Conservation (phyloP, 1,284 basidiomycete genomes). For the Coniferiporia sulphurascens region DNA sequence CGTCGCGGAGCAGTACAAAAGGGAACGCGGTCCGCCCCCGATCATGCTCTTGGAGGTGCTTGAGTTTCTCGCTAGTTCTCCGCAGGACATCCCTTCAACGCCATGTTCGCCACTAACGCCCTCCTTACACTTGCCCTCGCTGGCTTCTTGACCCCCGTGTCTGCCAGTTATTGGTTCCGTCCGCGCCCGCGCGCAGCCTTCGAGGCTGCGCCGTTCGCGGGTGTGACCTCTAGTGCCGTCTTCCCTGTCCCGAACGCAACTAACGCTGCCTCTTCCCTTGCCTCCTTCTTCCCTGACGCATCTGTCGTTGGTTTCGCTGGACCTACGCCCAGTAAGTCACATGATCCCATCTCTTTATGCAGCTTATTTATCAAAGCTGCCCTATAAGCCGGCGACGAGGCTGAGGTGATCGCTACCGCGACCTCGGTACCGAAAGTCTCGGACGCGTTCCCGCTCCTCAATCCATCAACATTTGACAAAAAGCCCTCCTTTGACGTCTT, state of each 20-base stretch:
- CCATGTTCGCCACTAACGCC: no score
- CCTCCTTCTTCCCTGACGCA: constrained; percentile 37
- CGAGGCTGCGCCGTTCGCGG: constrained; percentile 30
- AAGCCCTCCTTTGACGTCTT: constrained; percentile 39
- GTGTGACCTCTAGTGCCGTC: constrained; percentile 29
- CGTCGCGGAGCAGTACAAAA: no score
- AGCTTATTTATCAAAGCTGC: background rate
- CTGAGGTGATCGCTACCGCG: constrained; percentile 43
- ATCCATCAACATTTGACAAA: constrained; percentile 34
- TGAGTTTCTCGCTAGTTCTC: no score
- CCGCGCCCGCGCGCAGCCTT: background rate
- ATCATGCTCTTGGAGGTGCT: no score
- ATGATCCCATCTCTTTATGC: background rate
- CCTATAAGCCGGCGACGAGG: constrained; percentile 42
- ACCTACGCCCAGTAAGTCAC: constrained; percentile 35
- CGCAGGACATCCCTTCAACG: no score
- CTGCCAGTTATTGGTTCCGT: background rate
- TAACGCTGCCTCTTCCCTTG: constrained; percentile 22
- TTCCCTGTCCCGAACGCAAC: constrained; percentile 31
- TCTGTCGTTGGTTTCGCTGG: constrained; percentile 43
- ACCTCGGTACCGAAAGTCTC: constrained; percentile 35
- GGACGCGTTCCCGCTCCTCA: constrained; percentile 33
- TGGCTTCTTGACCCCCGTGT: background rate
- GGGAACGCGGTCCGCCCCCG: no score
- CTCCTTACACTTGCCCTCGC: background rate